Percentiles rank a stretch among this genome's conserved stretches.
Evolutionary conservation across 345 rosid genomes (phyloP).

Genomic region (Luvunga scandens): DNA sequence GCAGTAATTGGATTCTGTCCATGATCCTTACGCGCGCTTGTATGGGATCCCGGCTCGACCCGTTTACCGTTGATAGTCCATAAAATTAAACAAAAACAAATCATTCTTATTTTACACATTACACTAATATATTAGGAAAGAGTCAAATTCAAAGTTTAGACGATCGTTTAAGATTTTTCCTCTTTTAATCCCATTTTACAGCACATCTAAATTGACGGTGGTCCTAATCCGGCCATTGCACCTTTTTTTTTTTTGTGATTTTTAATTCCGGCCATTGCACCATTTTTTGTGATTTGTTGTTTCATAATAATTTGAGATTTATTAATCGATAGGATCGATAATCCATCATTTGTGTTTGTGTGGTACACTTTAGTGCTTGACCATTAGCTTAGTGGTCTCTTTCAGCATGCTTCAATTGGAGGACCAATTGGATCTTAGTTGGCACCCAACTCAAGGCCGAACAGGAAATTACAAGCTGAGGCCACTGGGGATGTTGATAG

Average conservation of each 20-base stretch:
- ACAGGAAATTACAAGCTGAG: not conserved
- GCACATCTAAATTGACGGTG: too few species aligned
- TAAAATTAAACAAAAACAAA: not conserved
- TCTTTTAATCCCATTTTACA: too few species aligned
- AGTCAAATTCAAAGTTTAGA: not conserved
- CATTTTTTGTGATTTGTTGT: not conserved
- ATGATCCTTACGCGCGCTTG: not conserved
- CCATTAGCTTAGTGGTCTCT: slow-evolving; percentile 4
- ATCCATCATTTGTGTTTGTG: not conserved
- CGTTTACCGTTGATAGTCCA: not conserved
- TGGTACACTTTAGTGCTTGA: not conserved
- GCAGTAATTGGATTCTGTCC: too few species aligned
- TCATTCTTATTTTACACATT: too few species aligned
- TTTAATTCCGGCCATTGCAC: too few species aligned
- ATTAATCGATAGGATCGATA: not conserved
- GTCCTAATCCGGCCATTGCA: not conserved
- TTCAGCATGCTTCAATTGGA: not conserved
- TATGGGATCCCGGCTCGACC: too few species aligned
- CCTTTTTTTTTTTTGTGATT: not conserved
- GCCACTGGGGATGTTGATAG: not conserved
- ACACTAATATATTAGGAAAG: not conserved
- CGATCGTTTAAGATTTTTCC: not conserved
- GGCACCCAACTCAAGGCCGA: not conserved
- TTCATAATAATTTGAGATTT: not conserved
- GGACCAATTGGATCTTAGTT: not conserved